Percentiles rank a stretch among this genome's conserved stretches.
These are phyloP conservation scores for Quercus alba DNA, from an alignment of 306 rosid species.

Conservation along the genomic window DNA sequence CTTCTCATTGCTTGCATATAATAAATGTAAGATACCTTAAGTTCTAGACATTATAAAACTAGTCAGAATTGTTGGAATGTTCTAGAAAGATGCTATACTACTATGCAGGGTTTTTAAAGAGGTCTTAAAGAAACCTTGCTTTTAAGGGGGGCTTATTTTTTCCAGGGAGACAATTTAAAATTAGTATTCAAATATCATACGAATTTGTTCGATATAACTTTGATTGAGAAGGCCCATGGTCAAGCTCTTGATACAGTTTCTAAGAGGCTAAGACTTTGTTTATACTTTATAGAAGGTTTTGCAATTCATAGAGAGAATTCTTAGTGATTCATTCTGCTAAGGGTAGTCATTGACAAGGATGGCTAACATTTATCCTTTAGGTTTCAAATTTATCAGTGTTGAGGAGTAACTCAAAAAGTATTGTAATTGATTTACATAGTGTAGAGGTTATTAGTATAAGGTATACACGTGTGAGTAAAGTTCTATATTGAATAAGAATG, in stretches of 20 bases:
- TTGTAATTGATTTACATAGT: not conserved
- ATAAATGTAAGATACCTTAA: not conserved
- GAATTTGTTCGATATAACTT: not conserved
- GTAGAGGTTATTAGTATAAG: not conserved
- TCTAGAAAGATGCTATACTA: not conserved
- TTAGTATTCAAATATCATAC: not conserved
- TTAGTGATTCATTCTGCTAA: not conserved
- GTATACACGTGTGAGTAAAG: too few relatives aligned
- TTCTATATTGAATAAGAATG: not conserved
- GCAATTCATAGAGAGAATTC: not conserved
- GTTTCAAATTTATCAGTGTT: not conserved
- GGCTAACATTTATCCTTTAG: not conserved
- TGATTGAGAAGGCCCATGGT: not conserved
- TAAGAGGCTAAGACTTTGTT: not conserved
- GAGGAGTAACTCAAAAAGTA: not conserved
- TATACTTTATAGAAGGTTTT: not conserved
- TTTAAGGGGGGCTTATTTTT: too few relatives aligned
- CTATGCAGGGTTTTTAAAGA: not conserved
- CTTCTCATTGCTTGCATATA: not conserved
- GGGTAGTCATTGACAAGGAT: not conserved
- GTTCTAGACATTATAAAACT: not conserved
- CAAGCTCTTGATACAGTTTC: not conserved
- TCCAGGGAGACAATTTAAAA: not conserved
- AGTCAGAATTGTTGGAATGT: not conserved
- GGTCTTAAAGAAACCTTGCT: too few relatives aligned